These are phyloP conservation scores for Cynanchum wilfordii DNA, from an alignment of 257 asterid species.

Conservation along the genomic window DNA sequence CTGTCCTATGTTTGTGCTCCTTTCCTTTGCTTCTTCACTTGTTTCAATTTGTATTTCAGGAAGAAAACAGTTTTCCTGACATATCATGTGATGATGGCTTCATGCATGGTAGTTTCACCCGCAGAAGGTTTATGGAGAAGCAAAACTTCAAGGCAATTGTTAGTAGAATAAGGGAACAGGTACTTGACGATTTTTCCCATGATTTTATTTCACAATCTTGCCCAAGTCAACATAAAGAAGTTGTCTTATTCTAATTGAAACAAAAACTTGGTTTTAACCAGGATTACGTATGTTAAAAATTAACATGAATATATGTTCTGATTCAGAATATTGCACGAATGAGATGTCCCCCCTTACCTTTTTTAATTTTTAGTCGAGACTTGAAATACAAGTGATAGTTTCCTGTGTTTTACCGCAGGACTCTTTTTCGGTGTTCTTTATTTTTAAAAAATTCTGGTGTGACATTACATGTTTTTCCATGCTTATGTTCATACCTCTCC, in stretches of 20 bases:
- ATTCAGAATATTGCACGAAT: background rate
- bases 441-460: background rate
- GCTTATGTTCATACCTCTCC: background rate
- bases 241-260: background rate
- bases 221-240: background rate
- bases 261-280: background rate
- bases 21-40: slow-evolving; percentile 10
- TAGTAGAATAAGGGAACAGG: slow-evolving; percentile 67
- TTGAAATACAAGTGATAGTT: background rate
- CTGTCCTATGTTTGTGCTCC: background rate
- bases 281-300: background rate
- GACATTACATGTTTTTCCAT: background rate
- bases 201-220: background rate
- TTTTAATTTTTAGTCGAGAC: background rate
- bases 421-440: background rate
- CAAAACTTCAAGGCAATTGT: slow-evolving; percentile 47
- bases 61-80: slow-evolving; percentile 28
- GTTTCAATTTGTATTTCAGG: slow-evolving; percentile 29
- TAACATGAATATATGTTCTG: background rate
- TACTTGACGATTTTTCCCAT: slow-evolving; percentile 11
- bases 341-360: background rate
- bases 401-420: background rate
- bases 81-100: slow-evolving; percentile 31
- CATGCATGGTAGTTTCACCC: slow-evolving; percentile 12
- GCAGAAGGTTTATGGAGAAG: slow-evolving; percentile 31